Conservation (phyloP, 2,329 filamentous ascomycete genomes). For the Periconia sp. region DNA sequence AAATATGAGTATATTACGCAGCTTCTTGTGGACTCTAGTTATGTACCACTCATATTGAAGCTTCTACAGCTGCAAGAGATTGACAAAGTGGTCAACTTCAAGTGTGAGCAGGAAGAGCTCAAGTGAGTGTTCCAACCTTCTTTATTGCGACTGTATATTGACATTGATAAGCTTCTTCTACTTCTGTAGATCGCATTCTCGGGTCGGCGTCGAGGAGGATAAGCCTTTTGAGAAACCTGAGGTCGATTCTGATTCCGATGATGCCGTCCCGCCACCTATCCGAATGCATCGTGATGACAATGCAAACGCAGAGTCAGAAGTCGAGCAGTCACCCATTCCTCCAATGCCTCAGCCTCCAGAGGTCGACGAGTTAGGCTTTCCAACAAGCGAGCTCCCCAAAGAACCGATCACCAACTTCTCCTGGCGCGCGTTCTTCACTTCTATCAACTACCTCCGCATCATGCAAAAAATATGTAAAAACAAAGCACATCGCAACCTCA, state of each 20-base stretch:
- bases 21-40: conserved; percentile 91
- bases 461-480: conserved; percentile 97
- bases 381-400: conserved; percentile 70
- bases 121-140: conserved; percentile 61
- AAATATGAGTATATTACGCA: conserved; percentile 97
- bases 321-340: conserved; percentile 28
- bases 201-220: conserved; percentile 55
- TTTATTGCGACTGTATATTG: conserved; percentile 19
- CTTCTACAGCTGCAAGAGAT: conserved; percentile 94
- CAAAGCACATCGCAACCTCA: conserved; percentile 91
- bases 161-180: conserved; percentile 77
- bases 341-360: conserved; percentile 51
- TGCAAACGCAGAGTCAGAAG: conserved; percentile 28
- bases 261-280: conserved; percentile 83
- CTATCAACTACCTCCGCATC: conserved; percentile 92
- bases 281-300: conserved; percentile 58
- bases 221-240: conserved; percentile 25
- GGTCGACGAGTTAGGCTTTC: conserved; percentile 88
- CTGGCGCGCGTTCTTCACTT: conserved; percentile 91
- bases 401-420: conserved; percentile 89
- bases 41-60: conserved; percentile 89
- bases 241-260: conserved; percentile 56
- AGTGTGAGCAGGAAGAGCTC: conserved; percentile 79
- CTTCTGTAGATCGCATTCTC: conserved; percentile 79
- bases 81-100: conserved; percentile 85